Evolutionary conservation across 2,329 filamentous ascomycete genomes (phyloP), one percentile per base, ranked within the genome.

Genomic region (Venturia nashicola): DNA sequence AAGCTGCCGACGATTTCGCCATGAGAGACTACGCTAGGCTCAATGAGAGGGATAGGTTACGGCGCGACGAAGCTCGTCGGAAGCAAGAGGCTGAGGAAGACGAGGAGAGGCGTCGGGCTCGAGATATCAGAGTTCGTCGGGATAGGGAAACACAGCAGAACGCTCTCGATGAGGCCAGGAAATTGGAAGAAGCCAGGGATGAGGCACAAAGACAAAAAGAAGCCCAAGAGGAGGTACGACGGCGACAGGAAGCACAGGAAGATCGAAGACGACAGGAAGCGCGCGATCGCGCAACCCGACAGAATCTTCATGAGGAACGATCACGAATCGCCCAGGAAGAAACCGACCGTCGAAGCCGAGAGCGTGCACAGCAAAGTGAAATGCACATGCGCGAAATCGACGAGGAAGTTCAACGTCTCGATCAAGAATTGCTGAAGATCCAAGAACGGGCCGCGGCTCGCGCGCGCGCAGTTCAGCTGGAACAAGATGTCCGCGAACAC

Each of bases 1-100:
- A n/a, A 27, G 51, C 61, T 36, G 61, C 61, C 23, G 62, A 64
- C 18, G 54, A 61, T 2, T 64, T n/a, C 34, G n/a, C 34, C 27
- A 55, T 64, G 62, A 55, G 46, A 44, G 62, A 59, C 36, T 61
- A 18, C 40, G 54, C 23, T 14, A 36, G 57, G 34, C 55, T 64
- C 11, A 39, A 61, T 40, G 55, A 61, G n/a, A 46, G 43, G 42
- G 62, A 59, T 14, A 42, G 54, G 7, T n/a, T 36, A 42, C 36
- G 62, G 12, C 46, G 40, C 11, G 55, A 59, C 6, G 62, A 44
- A 55, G 44, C 32, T 23, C 61, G 43, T 20, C 32, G 43, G 12
- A 51, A 27, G 61, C 32, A n/a, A 40, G 61, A 46, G 23, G n/a
- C 32, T 34, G 34, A 54, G 18, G 23, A 62, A 20, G 34, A 42